These are phyloP conservation scores for Cetradonia linearis DNA, from an alignment of 495 filamentous ascomycete species.

Conservation along the genomic window DNA sequence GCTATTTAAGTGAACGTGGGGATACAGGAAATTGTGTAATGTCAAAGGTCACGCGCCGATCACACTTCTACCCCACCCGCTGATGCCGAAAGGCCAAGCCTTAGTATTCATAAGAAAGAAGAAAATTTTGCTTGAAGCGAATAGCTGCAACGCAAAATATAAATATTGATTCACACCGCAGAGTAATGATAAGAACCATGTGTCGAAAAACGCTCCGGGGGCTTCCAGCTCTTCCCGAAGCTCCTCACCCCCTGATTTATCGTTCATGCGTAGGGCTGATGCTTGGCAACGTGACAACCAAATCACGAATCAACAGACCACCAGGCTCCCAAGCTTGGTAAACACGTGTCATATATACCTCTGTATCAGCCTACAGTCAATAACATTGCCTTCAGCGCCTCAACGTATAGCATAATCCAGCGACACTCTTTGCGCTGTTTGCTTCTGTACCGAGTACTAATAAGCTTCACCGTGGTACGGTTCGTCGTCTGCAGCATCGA, in stretches of 20 bases:
- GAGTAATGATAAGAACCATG: neutral
- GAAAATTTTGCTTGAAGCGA: too few species aligned
- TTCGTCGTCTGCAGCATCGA: neutral
- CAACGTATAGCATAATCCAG: neutral
- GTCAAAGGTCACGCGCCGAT: slow-evolving; percentile 10
- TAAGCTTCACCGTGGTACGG: neutral
- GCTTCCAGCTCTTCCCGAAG: too few species aligned
- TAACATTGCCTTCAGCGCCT: neutral
- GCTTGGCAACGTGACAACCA: slow-evolving; percentile 8
- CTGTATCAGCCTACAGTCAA: neutral
- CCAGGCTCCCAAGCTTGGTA: slow-evolving; percentile 12
- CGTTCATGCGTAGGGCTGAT: slow-evolving; percentile 12
- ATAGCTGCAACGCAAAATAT: neutral
- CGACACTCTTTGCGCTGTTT: neutral
- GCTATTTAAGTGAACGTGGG: neutral
- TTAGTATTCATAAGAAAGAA: neutral
- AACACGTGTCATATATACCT: slow-evolving; percentile 12
- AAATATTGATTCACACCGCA: neutral
- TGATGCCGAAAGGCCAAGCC: neutral
- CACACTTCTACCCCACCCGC: slow-evolving; percentile 1
- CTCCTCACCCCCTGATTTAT: too few species aligned
- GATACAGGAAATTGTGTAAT: neutral
- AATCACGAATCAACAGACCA: slow-evolving; percentile 13
- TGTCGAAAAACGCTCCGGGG: too few species aligned
- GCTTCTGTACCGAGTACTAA: neutral